Base-by-base conservation (phyloP, 768 basidiomycete genomes). In the Hericium coralloides region DNA sequence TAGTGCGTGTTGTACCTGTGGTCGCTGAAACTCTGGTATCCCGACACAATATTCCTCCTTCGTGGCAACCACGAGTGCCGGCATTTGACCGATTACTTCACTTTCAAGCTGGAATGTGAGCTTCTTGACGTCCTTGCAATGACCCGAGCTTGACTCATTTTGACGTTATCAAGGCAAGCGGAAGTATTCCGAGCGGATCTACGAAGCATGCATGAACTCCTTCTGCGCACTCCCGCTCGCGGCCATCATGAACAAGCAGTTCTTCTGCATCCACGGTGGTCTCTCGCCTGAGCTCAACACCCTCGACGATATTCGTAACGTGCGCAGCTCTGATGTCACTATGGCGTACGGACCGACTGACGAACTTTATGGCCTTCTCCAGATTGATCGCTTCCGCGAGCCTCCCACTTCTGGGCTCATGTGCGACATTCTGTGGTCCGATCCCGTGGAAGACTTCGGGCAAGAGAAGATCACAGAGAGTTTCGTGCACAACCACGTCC, bases 21-120 rank as follows among this genome's bases (percentile, higher is more conserved):
- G 95, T 82, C 93, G 2, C 79, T 99, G 70, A 99, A 99, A 77
- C 98, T 99, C 70, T 98, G 95, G 94, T 98, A 98, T 71, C 97
- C 97, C 53, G 85, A 95, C 64, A 97, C 95, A 25, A 78, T 98
- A 38, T 98, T 95, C 79, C 82, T 99, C 41, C 80, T 99, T 38
- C 91, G 97, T 52, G 97, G 97, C 51, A 99, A 99, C 66, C 97
- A 99, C 71, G 97, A 99, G 76, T 99, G 97, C 69, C 85, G 97
- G 51, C 97, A 98, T 74, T 74, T 98, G 69, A 99, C 95, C 20
- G 95, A 98, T 67, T 98, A 98, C 72, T 98, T 97, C 69, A 98
- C 95, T 38, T 98, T 98, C 80, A 98, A 97, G 73, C 85, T 97
- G 25, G 95, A 98, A 77, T 97, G 95, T 93, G 67, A 66, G 91